Base-by-base conservation (phyloP, 1,139 yeast genomes). In the Pichiaceae sp. region DNA sequence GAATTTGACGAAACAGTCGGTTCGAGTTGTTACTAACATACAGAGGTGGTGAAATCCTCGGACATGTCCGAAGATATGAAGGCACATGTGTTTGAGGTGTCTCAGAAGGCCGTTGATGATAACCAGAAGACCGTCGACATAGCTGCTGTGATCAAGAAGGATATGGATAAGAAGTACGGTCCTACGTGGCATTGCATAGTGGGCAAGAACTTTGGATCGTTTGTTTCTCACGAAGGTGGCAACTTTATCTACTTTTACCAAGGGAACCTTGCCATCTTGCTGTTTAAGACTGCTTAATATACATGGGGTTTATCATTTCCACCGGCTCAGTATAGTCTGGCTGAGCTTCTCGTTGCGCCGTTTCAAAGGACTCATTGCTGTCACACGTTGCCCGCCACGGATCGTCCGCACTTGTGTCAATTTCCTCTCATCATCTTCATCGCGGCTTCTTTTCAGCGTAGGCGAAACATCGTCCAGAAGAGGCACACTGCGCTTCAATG, bases 141-240 rank as follows among this genome's bases (percentile, higher is more conserved):
- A 33, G 96, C 98, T 14, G 78, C 86, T 0, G 71, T 65, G 44
- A 65, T 89, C 46, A 91, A 91, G 64, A 84, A 83, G 54, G 86
- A 80, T 48, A 57, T 78, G 48, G 89, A 81, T 54, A 61, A 65
- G 31, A 57, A 61, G 41, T 81, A 71, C 49, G 96, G 96, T 1
- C 75, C 82, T 32, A 78, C 95, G 18, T 91, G 98, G 98, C 97
- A 91, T 57, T 93, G 87, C 23, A 76, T 91, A 41, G 96, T 87
- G 37, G 99, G 98, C 23, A 78, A 79, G 58, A 83, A 83, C 52
- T 91, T 91, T 61, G 97, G 97, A 4, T 78, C 93, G 38, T 87
- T 82, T 55, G 96, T 93, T 19, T 85, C 97, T 16, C 98, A 93
- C 55, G 60, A 74, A 52, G 72, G 82, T 44, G 94, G 95, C 19